Evolutionary conservation across 2,329 filamentous ascomycete genomes (phyloP).

Genomic region (Emericellopsis cladophorae): DNA sequence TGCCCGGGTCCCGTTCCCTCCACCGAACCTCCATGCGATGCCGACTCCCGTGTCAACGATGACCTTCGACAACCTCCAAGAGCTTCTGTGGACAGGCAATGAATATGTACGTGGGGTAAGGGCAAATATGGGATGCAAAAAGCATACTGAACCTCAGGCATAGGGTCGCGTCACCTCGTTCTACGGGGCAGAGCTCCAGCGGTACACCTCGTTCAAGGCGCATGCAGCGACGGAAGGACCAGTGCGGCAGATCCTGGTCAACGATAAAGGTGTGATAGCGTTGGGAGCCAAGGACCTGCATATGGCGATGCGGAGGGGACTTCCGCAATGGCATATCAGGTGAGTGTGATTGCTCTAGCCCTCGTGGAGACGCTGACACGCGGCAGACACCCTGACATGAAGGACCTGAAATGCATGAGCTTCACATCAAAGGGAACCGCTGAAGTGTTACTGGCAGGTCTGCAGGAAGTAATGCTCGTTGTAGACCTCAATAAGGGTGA

Average conservation of each 20-base stretch:
- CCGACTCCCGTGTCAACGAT: slow-evolving; percentile 65
- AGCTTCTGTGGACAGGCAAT: slow-evolving; percentile 87
- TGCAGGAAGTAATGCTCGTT: slow-evolving; percentile 76
- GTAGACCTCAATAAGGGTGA: slow-evolving; percentile 59
- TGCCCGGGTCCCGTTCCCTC: slow-evolving; percentile 68
- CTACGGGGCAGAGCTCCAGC: slow-evolving; percentile 70
- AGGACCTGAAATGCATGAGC: slow-evolving; percentile 84
- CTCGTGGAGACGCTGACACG: neutral
- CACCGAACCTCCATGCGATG: slow-evolving; percentile 57
- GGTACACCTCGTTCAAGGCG: slow-evolving; percentile 82
- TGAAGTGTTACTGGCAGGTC: slow-evolving; percentile 77
- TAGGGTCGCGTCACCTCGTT: slow-evolving; percentile 85
- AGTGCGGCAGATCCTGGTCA: slow-evolving; percentile 81
- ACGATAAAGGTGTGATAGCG: slow-evolving; percentile 82
- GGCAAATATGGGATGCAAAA: too few relatives aligned
- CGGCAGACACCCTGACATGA: slow-evolving; percentile 59
- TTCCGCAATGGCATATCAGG: slow-evolving; percentile 79
- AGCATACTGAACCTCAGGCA: neutral
- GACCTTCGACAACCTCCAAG: slow-evolving; percentile 79
- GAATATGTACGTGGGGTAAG: slow-evolving; percentile 53
- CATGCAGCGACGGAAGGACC: slow-evolving; percentile 62
- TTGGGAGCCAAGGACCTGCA: slow-evolving; percentile 75
- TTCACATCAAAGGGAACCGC: slow-evolving; percentile 78
- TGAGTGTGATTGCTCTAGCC: slow-evolving; percentile 24
- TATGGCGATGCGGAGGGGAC: slow-evolving; percentile 71